Evolutionary conservation across 768 basidiomycete genomes (phyloP).

Genomic region (Leccinum truebloodii): DNA sequence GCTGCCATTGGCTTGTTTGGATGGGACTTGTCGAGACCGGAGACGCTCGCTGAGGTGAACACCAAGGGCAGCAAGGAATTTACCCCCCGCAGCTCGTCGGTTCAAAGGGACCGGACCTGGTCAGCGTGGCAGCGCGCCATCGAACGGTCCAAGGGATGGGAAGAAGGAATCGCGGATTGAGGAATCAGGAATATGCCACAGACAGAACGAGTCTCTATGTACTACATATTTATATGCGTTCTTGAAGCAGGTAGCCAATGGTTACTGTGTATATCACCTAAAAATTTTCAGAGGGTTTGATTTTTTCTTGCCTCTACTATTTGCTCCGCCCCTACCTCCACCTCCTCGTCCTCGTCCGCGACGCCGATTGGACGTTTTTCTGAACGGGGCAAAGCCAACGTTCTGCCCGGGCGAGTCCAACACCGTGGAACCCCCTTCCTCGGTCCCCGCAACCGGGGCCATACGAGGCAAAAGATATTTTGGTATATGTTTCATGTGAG

Average conservation of each 20-base stretch:
- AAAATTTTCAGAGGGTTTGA: conserved; percentile 84
- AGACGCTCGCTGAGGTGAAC: conserved; percentile 85
- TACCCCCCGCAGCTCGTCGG: conserved; percentile 39
- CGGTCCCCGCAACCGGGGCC: conserved; percentile 42
- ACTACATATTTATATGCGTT: background rate
- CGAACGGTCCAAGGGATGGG: conserved; percentile 82
- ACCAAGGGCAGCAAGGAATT: conserved; percentile 79
- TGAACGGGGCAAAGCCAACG: conserved; percentile 73
- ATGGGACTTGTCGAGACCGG: conserved; percentile 85
- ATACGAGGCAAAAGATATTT: conserved; percentile 88
- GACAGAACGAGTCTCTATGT: background rate
- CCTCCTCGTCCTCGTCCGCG: conserved; percentile 59
- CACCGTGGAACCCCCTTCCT: conserved; percentile 23
- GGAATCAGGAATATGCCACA: background rate
- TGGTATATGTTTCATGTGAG: conserved; percentile 96
- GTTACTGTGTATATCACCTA: conserved; percentile 26
- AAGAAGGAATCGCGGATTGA: conserved; percentile 47
- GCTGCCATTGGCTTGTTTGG: conserved; percentile 85
- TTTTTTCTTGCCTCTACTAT: conserved; percentile 59
- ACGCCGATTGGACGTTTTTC: conserved; percentile 48
- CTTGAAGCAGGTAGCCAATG: background rate
- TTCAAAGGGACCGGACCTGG: conserved; percentile 58
- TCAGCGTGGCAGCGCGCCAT: conserved; percentile 88
- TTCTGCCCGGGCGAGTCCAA: conserved; percentile 25
- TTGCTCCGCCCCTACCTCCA: conserved; percentile 39